Percentiles rank a stretch among this genome's conserved stretches.
phyloP scores from a whole-genome alignment of 768 basidiomycete genomes.

The Suillus weaverae region DNA sequence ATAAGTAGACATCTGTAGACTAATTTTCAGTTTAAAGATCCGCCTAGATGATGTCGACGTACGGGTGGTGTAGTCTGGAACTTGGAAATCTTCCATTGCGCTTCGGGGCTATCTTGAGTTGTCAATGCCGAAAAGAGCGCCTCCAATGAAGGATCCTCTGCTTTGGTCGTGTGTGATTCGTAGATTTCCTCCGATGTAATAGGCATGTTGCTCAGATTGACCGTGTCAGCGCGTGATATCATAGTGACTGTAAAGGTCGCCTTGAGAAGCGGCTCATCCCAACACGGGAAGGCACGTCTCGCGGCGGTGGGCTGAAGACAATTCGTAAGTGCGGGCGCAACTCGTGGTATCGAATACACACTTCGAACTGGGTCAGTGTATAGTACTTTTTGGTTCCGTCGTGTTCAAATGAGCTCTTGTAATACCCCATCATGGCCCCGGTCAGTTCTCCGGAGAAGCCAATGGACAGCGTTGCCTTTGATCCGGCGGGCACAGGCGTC shows the following conservation, averaged over 20 bases:
- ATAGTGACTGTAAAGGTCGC: slow-evolving; percentile 77
- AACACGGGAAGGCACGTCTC: slow-evolving; percentile 80
- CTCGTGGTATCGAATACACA: slow-evolving; percentile 22
- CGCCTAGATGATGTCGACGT: slow-evolving; percentile 8
- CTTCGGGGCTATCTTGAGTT: slow-evolving; percentile 33
- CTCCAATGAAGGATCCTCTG: slow-evolving; percentile 33
- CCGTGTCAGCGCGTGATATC: slow-evolving; percentile 74
- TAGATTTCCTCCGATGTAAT: slow-evolving; percentile 57
- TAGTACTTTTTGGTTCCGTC: slow-evolving; percentile 67
- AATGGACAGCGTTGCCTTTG: slow-evolving; percentile 70
- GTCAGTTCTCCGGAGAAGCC: slow-evolving; percentile 69
- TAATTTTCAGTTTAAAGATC: background rate
- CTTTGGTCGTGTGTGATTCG: slow-evolving; percentile 33
- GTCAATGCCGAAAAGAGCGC: slow-evolving; percentile 44
- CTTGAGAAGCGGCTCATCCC: slow-evolving; percentile 93
- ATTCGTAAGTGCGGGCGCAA: background rate
- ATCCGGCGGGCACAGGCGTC: slow-evolving; percentile 57
- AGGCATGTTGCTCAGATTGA: slow-evolving; percentile 88
- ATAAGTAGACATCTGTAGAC: slow-evolving; percentile 73
- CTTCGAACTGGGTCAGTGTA: slow-evolving; percentile 89
- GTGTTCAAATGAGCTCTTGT: slow-evolving; percentile 63
- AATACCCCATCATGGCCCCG: slow-evolving; percentile 80
- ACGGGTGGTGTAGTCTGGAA: slow-evolving; percentile 80
- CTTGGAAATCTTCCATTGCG: slow-evolving; percentile 77
- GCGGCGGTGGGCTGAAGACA: slow-evolving; percentile 75